phyloP scores from a whole-genome alignment of 192 early-diverging fungal species.

The Backusella psychrophila region DNA sequence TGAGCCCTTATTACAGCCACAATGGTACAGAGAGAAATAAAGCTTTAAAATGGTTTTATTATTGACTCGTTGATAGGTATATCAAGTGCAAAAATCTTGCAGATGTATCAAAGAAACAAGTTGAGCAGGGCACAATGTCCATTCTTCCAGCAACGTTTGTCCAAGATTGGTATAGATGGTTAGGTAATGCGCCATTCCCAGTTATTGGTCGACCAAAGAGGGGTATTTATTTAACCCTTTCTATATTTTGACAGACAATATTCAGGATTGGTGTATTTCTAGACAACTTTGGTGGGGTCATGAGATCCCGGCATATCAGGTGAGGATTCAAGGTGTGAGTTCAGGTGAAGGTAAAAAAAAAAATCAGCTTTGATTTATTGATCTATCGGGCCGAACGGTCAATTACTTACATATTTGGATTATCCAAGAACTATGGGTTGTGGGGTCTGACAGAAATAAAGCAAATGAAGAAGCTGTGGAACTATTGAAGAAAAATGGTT shows the following conservation, averaged over 20 bases:
- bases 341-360: conserved; percentile 6
- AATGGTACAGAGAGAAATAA: conserved; percentile 63
- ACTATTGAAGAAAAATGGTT: conserved; percentile 41
- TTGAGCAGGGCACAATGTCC: conserved; percentile 58
- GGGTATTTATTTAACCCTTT: background rate
- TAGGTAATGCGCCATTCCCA: conserved; percentile 51
- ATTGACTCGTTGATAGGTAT: conserved; percentile 49
- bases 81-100: conserved; percentile 81
- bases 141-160: conserved; percentile 73
- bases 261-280: conserved; percentile 98
- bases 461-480: conserved; percentile 53
- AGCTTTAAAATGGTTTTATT: background rate
- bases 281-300: conserved; percentile 99
- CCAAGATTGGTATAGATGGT: conserved; percentile 88
- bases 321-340: conserved; percentile 48
- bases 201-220: background rate
- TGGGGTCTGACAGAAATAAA: conserved; percentile 52
- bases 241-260: conserved; percentile 43
- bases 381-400: conserved; percentile 5
- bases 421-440: conserved; percentile 61
- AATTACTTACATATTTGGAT: background rate
- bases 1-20: conserved; percentile 93
- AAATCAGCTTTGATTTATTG: background rate
- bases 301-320: conserved; percentile 85
- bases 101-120: conserved; percentile 60